These are phyloP conservation scores for Xylaria sp. DNA, from an alignment of 2,329 filamentous ascomycete genomes.

Conservation along the genomic window DNA sequence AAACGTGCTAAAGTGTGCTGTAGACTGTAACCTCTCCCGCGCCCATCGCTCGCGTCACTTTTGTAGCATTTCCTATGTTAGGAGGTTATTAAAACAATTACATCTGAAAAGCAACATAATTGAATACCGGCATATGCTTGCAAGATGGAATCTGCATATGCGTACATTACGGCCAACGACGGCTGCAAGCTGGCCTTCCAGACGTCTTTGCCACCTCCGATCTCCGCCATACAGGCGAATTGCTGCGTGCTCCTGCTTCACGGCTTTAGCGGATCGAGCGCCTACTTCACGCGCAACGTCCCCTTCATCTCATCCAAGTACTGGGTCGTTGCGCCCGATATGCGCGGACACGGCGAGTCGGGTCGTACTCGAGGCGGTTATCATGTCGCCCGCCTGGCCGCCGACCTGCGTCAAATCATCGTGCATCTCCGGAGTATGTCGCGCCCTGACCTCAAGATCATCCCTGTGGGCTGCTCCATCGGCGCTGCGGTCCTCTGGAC, in stretches of 20 bases:
- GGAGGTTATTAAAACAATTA: neutral
- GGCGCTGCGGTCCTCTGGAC: slow-evolving; percentile 50
- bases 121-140: neutral
- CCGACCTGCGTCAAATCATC: slow-evolving; percentile 44
- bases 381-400: slow-evolving; percentile 49
- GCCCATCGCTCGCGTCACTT: neutral
- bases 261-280: slow-evolving; percentile 49
- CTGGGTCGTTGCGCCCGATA: slow-evolving; percentile 48
- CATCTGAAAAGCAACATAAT: neutral
- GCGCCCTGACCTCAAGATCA: slow-evolving; percentile 29
- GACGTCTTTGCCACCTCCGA: slow-evolving; percentile 40
- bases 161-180: slow-evolving; percentile 41
- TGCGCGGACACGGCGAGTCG: slow-evolving; percentile 48
- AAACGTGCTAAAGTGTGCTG: too few relatives aligned
- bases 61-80: neutral
- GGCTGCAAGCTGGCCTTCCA: slow-evolving; percentile 44
- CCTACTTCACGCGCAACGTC: slow-evolving; percentile 47
- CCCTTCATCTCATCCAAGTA: slow-evolving; percentile 33
- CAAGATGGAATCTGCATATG: slow-evolving; percentile 40
- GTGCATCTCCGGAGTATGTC: slow-evolving; percentile 32
- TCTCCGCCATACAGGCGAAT: slow-evolving; percentile 28
- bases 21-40: neutral
- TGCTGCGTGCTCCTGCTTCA: slow-evolving; percentile 46
- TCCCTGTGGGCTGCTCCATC: slow-evolving; percentile 49
- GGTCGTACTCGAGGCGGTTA: slow-evolving; percentile 43